Base-by-base conservation (phyloP, 2,329 filamentous ascomycete genomes). In the Seiridium cupressi region DNA sequence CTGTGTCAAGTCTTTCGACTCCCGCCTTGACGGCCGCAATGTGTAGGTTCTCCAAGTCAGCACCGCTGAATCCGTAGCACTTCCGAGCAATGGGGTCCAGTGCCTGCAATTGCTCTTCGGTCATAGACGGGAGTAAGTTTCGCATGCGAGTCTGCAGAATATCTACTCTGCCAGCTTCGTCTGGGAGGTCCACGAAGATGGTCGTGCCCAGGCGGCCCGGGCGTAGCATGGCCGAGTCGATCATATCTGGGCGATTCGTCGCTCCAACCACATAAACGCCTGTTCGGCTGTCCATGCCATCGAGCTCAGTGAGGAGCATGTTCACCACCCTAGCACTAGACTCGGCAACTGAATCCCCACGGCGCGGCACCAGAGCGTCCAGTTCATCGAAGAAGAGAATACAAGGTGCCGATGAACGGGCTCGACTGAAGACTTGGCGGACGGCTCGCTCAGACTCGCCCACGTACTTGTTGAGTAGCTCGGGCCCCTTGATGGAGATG, bases 381-480 rank as follows among this genome's bases (percentile, higher is more conserved):
- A 99, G 84, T 77, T 99, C 95, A 73, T 99, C 95, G 72, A 99
- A 98, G 84, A 99, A 98, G 61, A 99, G 89, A 58, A 99, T 92
- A 71, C 94, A 98, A 1, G 95, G 95, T 0, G 93, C 85, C 6
- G 90, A 94, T 1, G 90, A 90, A 56, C 93, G 86, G 1, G 95
- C 95, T 13, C 94, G 89, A 64, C 89, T 86, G 75, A 99, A 99
- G 0, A 98, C 90, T 72, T 96, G 92, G 31, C 95, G 88, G 1
- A 99, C 90, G 0, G 93, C 92, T 9, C 94, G 89, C 77, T 99
- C 95, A 5, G 92, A 96, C 76, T 99, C 95, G 66, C 95, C 95
- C 8, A 99, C 93, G 72, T 94, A 99, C 76, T 98, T 99, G 81
- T 98, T 98, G 51, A 99, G 84, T 8, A 99, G 81, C 73, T 99